Base-by-base conservation (phyloP, 2,329 filamentous ascomycete genomes). In the Cladosporium sp. region DNA sequence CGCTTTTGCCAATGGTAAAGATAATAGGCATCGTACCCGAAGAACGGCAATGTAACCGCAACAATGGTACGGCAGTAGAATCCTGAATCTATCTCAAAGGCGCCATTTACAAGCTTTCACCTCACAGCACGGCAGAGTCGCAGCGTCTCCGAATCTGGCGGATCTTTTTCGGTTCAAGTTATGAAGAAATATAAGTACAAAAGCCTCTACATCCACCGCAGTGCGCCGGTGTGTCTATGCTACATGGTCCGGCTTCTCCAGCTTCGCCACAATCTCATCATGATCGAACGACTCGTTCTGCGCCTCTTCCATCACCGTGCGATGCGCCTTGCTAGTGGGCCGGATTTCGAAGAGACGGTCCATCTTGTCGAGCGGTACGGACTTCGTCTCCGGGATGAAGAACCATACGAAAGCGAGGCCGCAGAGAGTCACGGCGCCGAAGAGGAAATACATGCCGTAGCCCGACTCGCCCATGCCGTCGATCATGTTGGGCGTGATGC, bases 261-360 rank as follows among this genome's bases (percentile, higher is more conserved):
- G 14, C 19, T 55, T 55, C 1, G 40, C 54, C 31, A 46, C 28
- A 44, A 38, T 38, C 14, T 45, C 45, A 16, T 49, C 46, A 10
- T 35, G 34, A 16, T 55, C 50, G 19, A 55, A 22, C 22, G 52
- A 41, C 14, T 55, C 54, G 3, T 46, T 40, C 32, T 55, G 45
- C 5, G 48, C 16, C 19, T 53, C 50, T 5, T 16, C 11, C 50
- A 53, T 53, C 56, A 76, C 59, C 11, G 63, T 59, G 22, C 60
- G 61, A 55, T 76, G 68, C 2, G 74, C 73, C 52, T 67, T 71
- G 40, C 63, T 49, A 4, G 69, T 61, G 4, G 74, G 74, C 62
- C 68, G 69, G 56, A 73, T 67, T 41, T 74, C 69, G 56, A 76
- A 76, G 2, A 53, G 37, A 18, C 50, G 43, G 16, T 53, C 50